These are phyloP conservation scores for Amanita rimosa DNA, from an alignment of 768 basidiomycete genomes.

Conservation along the genomic window DNA sequence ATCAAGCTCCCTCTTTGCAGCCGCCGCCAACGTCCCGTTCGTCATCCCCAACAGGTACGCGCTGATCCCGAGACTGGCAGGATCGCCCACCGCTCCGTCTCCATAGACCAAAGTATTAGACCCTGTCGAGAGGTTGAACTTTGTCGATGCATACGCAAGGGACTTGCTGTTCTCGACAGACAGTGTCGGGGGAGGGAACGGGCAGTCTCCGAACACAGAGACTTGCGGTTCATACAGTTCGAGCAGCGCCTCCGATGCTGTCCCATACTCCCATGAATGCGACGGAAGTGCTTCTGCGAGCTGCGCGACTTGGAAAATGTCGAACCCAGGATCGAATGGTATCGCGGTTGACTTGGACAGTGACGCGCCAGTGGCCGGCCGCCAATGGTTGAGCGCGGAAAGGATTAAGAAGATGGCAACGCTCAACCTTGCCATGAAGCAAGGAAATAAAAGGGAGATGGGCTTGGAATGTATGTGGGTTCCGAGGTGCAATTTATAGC, in stretches of 20 bases:
- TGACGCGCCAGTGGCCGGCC: background rate
- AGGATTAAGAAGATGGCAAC: background rate
- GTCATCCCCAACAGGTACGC: conserved; percentile 31
- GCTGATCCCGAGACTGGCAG: conserved; percentile 36
- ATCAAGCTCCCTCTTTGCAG: conserved; percentile 20
- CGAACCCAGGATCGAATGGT: conserved; percentile 26
- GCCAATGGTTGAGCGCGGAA: background rate
- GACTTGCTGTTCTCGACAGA: conserved; percentile 14
- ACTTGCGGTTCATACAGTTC: conserved; percentile 28
- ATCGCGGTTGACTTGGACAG: conserved; percentile 7
- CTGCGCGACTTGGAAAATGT: conserved; percentile 20
- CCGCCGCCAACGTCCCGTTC: conserved; percentile 18
- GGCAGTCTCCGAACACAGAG: conserved; percentile 25
- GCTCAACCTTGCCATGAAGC: background rate
- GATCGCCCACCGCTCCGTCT: conserved; percentile 33
- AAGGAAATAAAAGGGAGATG: too few species aligned
- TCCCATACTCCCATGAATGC: conserved; percentile 39
- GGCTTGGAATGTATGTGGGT: too few species aligned
- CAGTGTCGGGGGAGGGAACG: conserved; percentile 23
- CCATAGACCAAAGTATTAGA: conserved; percentile 23
- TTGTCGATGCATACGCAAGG: conserved; percentile 26
- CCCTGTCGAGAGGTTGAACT: conserved; percentile 23
- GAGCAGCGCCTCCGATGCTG: conserved; percentile 28
- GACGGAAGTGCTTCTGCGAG: conserved; percentile 25
- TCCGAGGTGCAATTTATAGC: too few species aligned